A percentile compares a stretch with the other conserved stretches of the same genome.
These are phyloP conservation scores for Rugosomyces carneus DNA, from an alignment of 1,284 basidiomycete genomes.

Conservation along the genomic window DNA sequence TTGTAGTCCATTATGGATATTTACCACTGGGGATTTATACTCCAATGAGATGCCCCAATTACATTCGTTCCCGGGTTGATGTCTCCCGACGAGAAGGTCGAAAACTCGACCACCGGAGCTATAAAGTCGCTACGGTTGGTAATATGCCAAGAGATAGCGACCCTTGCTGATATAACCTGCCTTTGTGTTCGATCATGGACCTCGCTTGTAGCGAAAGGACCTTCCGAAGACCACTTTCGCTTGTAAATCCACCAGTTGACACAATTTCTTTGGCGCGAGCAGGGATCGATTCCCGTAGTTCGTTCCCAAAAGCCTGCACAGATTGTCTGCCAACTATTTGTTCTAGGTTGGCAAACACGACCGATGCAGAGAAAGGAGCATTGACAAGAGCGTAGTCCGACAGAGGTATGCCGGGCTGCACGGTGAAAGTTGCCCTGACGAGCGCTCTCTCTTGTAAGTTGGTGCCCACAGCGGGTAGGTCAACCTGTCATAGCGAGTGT, in stretches of 20 bases:
- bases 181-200: slow-evolving; percentile 11
- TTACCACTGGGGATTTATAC: slow-evolving; percentile 13
- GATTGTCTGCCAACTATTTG: slow-evolving; percentile 7
- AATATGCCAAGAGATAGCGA: background rate
- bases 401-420: background rate
- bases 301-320: background rate
- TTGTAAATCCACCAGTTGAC: slow-evolving; percentile 13
- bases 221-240: slow-evolving; percentile 7
- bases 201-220: slow-evolving; percentile 8
- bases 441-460: slow-evolving; percentile 15
- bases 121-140: background rate
- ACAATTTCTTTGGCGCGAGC: slow-evolving; percentile 10
- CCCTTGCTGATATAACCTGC: background rate
- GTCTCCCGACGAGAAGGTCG: background rate
- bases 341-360: slow-evolving; percentile 10
- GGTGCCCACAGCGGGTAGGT: slow-evolving; percentile 14
- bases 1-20: background rate
- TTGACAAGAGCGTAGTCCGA: slow-evolving; percentile 8
- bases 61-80: background rate
- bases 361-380: slow-evolving; percentile 3
- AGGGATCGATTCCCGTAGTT: slow-evolving; percentile 4
- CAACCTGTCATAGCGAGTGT: slow-evolving; percentile 5
- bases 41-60: slow-evolving; percentile 1
- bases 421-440: background rate
- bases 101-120: slow-evolving; percentile 13